phyloP scores from a whole-genome alignment of 345 rosid genomes.

The Salix suchowensis region DNA sequence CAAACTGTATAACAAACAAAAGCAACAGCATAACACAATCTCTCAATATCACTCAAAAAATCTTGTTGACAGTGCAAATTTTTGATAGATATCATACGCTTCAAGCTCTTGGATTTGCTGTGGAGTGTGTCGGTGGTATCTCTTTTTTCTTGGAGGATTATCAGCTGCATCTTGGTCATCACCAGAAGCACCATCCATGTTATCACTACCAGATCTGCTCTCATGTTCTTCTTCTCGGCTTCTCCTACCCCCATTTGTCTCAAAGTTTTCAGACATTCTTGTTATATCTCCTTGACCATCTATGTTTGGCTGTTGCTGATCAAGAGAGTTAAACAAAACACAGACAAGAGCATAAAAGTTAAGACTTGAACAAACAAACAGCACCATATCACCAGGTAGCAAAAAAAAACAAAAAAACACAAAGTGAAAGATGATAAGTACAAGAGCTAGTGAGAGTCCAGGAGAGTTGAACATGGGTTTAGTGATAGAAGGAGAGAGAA shows the following conservation, averaged over 20 bases:
- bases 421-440: slow-evolving; percentile 1
- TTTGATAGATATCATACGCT: slow-evolving; percentile 43
- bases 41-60: background rate
- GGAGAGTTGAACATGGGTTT: slow-evolving; percentile 70
- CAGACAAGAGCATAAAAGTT: background rate
- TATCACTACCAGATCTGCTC: slow-evolving; percentile 98
- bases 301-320: slow-evolving; percentile 47
- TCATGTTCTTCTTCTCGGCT: slow-evolving; percentile 32
- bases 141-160: slow-evolving; percentile 81
- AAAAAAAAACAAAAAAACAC: too few relatives aligned
- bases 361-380: background rate
- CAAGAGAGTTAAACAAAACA: background rate
- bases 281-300: slow-evolving; percentile 39
- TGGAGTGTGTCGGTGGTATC: slow-evolving; percentile 99
- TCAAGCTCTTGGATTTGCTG: slow-evolving; percentile 99
- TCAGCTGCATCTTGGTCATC: slow-evolving; percentile 90
- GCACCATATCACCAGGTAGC: background rate
- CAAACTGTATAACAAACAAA: slow-evolving; percentile 27
- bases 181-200: slow-evolving; percentile 89
- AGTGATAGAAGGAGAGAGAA: slow-evolving; percentile 42
- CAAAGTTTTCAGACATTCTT: slow-evolving; percentile 17
- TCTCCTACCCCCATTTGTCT: slow-evolving; percentile 12
- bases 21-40: background rate
- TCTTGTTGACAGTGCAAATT: background rate
- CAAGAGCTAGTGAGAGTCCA: slow-evolving; percentile 78